Evolutionary conservation across 129 eudicot species (phyloP).

Genomic region (Logfia minima): DNA sequence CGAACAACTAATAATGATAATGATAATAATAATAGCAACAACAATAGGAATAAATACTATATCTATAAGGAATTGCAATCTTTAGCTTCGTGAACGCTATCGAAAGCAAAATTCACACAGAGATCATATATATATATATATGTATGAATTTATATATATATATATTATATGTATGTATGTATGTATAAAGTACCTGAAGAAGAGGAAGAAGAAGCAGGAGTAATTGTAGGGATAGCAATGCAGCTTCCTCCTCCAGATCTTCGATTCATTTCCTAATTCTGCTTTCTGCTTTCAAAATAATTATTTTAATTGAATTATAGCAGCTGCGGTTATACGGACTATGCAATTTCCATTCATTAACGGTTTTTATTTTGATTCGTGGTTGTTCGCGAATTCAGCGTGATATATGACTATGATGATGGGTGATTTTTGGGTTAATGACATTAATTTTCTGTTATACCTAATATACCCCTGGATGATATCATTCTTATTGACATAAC

Average conservation of each 20-base stretch:
- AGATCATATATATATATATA: neutral
- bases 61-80: neutral
- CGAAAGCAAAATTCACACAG: conserved; percentile 10
- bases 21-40: neutral
- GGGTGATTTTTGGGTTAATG: neutral
- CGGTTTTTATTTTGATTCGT: conserved; percentile 18
- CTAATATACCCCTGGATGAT: neutral
- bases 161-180: neutral
- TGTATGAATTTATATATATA: neutral
- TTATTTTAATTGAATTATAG: conserved; percentile 2
- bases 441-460: neutral
- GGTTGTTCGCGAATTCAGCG: conserved; percentile 34
- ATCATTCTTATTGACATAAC: neutral
- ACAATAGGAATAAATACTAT: neutral
- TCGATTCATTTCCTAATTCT: conserved; percentile 28
- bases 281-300: neutral
- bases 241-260: conserved; percentile 45
- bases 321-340: neutral
- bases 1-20: neutral
- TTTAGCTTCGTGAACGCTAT: conserved; percentile 11
- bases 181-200: conserved; percentile 26
- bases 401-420: conserved; percentile 7
- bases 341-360: conserved; percentile 1
- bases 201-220: conserved; percentile 19
- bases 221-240: conserved; percentile 28